phyloP scores from a whole-genome alignment of 352 stramenopile genomes.

The Globisporangium okanoganense region DNA sequence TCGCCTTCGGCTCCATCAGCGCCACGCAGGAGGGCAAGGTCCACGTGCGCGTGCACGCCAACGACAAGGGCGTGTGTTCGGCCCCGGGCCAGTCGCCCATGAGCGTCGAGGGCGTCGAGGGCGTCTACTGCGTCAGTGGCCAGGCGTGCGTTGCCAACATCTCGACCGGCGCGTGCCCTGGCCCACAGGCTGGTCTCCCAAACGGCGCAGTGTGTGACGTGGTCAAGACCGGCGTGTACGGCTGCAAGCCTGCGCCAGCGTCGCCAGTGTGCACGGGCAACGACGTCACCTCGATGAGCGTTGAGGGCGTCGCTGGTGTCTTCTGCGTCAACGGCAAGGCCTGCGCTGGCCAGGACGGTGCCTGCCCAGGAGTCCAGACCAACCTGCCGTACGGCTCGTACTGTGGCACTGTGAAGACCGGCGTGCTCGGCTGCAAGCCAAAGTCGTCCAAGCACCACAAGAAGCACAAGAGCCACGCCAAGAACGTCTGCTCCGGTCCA shows the following conservation, averaged over 20 bases:
- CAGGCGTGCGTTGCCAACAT: slow-evolving; percentile 16
- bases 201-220: slow-evolving; percentile 6
- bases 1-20: slow-evolving; percentile 6
- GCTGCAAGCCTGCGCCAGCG: background rate
- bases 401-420: slow-evolving; percentile 24
- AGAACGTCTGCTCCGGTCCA: slow-evolving; percentile 2
- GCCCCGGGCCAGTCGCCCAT: slow-evolving; percentile 2
- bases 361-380: slow-evolving; percentile 9
- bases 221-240: slow-evolving; percentile 3
- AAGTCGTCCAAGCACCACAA: slow-evolving; percentile 1
- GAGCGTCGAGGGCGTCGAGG: slow-evolving; percentile 19
- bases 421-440: slow-evolving; percentile 23
- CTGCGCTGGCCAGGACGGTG: slow-evolving; percentile 21
- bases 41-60: background rate
- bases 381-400: slow-evolving; percentile 10
- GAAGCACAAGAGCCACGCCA: background rate
- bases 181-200: slow-evolving; percentile 6
- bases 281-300: slow-evolving; percentile 7
- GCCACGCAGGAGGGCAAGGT: background rate
- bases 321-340: slow-evolving; percentile 17
- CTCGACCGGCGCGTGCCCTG: slow-evolving; percentile 13
- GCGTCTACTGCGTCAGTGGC: slow-evolving; percentile 16
- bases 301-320: slow-evolving; percentile 16
- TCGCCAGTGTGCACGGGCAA: background rate
- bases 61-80: background rate